A percentile compares a stretch with the other conserved stretches of the same genome.
Conservation (phyloP, 495 filamentous ascomycete genomes). For the Jackrogersella minutella region DNA sequence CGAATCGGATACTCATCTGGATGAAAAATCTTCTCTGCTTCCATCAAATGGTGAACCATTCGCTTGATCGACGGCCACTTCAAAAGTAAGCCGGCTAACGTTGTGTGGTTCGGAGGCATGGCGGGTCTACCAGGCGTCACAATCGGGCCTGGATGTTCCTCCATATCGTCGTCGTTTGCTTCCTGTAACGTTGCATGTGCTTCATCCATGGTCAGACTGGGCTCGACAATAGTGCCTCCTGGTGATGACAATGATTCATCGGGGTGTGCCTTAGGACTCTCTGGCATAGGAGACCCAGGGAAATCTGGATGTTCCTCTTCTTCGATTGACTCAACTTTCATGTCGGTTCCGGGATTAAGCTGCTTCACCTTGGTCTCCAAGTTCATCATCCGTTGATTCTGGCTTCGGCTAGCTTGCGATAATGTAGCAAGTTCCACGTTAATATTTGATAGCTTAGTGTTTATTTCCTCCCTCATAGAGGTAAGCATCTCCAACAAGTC, state of each 20-base stretch:
- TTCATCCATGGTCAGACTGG: constrained; percentile 43
- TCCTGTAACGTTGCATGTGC: constrained; percentile 46
- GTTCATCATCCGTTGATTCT: constrained; percentile 37
- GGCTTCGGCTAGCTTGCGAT: constrained; percentile 19
- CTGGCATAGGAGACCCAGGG: constrained; percentile 27
- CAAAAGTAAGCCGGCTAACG: constrained; percentile 79
- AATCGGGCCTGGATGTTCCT: constrained; percentile 55
- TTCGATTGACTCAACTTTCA: constrained; percentile 46
- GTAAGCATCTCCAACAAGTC: constrained; percentile 57
- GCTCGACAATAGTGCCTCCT: constrained; percentile 40
- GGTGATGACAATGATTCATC: constrained; percentile 42
- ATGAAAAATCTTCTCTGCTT: constrained; percentile 64
- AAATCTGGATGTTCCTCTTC: constrained; percentile 39
- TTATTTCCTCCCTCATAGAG: constrained; percentile 47
- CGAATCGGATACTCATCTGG: constrained; percentile 70
- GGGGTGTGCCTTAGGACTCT: constrained; percentile 30
- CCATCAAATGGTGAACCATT: constrained; percentile 57
- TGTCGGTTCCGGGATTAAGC: constrained; percentile 33
- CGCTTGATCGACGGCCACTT: constrained; percentile 71
- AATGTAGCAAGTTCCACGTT: constrained; percentile 26
- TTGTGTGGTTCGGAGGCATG: constrained; percentile 81
- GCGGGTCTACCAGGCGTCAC: constrained; percentile 63
- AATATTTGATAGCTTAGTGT: constrained; percentile 24
- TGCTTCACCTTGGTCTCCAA: constrained; percentile 36
- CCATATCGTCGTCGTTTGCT: constrained; percentile 53